Base-by-base conservation (phyloP, 805 yeast species). In the Torulaspora franciscae region DNA sequence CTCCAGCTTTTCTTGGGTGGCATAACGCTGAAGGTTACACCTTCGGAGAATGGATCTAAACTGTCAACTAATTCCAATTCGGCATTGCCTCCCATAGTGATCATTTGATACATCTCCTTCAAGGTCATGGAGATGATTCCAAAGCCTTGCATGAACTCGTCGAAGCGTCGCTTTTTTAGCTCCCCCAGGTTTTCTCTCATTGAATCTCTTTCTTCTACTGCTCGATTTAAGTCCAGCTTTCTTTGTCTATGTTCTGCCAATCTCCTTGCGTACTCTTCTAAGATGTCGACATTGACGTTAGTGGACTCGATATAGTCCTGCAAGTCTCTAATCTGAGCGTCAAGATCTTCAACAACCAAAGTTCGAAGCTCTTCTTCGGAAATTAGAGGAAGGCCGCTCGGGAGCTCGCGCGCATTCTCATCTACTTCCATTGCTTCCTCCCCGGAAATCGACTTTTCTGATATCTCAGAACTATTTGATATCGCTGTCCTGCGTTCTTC, bases 41-140 rank as follows among this genome's bases (percentile, higher is more conserved):
- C 99, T 67, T 93, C 99, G 1, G 96, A 81, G 59, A 93, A 93
- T n/a, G 99, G 99, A 66, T 93, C 98, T 61, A 91, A 75, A 49
- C 95, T 84, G 61, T 93, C 99, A 14, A 89, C 97, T 36, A 91
- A 74, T 64, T 93, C 99, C 28, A 93, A 73, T 64, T 93, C 99
- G 0, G 99, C 99, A 69, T 91, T 93, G 27, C 99, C 99, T 23
- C 99, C 99, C 95, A 91, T 89, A 1, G 99, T 93, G 49, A 93
- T 93, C 95, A 93, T 86, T 60, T 90, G 95, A 59, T 93, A 93
- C 98, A 93, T 90, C 57, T 88, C 96, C 63, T 91, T 93, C 52
- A 93, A 74, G 6, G 95, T 85, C 62, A 81, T 72, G 1, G 97
- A 88, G 24, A 93, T 93, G 15, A 80, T 74, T 52, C 81, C 78